Percentiles rank a stretch among this genome's conserved stretches.
These are phyloP conservation scores for Cercospora zeina DNA, from an alignment of 2,329 filamentous ascomycete genomes.

Conservation along the genomic window DNA sequence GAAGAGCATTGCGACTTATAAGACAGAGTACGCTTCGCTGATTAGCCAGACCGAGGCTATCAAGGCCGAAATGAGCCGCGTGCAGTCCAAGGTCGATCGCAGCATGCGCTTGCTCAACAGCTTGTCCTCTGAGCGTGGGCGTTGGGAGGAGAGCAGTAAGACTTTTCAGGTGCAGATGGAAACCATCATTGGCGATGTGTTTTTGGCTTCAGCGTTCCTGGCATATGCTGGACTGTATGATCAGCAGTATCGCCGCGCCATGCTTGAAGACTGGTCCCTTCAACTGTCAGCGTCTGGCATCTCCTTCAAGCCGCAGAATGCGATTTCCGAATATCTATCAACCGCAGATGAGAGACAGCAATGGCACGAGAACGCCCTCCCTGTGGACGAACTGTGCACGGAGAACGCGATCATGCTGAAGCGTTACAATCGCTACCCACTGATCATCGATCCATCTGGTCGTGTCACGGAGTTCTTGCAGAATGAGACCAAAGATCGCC, in stretches of 20 bases:
- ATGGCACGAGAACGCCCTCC: conserved; percentile 92
- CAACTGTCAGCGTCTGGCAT: conserved; percentile 93
- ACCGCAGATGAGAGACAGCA: conserved; percentile 91
- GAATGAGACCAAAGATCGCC: conserved; percentile 89
- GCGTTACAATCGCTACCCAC: conserved; percentile 95
- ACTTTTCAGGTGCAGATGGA: conserved; percentile 98
- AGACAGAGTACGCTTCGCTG: conserved; percentile 89
- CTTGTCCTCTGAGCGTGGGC: conserved; percentile 84
- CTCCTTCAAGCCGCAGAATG: conserved; percentile 88
- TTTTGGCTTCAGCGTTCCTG: conserved; percentile 94
- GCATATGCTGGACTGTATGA: conserved; percentile 97
- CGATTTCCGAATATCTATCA: conserved; percentile 93
- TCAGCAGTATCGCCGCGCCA: conserved; percentile 94
- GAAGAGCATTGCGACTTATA: conserved; percentile 89
- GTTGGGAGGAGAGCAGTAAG: conserved; percentile 97
- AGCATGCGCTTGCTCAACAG: conserved; percentile 93
- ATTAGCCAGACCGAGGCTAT: conserved; percentile 97
- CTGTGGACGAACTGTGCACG: conserved; percentile 95
- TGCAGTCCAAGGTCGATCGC: conserved; percentile 96
- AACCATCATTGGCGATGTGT: conserved; percentile 91
- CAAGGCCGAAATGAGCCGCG: conserved; percentile 92
- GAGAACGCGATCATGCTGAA: conserved; percentile 98
- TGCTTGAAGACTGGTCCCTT: conserved; percentile 96
- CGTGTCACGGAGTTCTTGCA: conserved; percentile 92
- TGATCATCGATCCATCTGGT: conserved; percentile 97